phyloP scores from a whole-genome alignment of 1,284 basidiomycete species.

The Boletus subluridellus region DNA sequence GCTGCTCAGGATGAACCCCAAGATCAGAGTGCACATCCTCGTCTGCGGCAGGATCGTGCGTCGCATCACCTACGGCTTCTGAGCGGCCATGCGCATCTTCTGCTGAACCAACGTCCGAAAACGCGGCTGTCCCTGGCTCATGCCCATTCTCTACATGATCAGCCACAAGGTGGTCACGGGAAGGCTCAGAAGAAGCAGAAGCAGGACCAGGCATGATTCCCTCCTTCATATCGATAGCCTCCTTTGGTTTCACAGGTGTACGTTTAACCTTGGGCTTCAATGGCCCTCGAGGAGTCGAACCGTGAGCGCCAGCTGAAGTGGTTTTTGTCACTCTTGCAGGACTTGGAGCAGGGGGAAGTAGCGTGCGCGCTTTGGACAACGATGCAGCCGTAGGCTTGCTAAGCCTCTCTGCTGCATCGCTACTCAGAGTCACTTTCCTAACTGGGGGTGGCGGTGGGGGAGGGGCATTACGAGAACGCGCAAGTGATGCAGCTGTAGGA shows the following conservation, averaged over 20 bases:
- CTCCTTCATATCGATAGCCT: neutral
- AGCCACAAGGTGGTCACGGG: constrained; percentile 7
- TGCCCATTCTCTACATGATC: constrained; percentile 27
- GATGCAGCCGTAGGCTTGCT: constrained; percentile 76
- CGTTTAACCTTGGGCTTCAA: constrained; percentile 25
- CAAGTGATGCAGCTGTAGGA: constrained; percentile 74
- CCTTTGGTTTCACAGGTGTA: constrained; percentile 16
- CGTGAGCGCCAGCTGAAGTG: constrained; percentile 18
- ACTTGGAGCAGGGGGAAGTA: constrained; percentile 23
- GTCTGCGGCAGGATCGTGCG: constrained; percentile 6
- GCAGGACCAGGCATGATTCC: constrained; percentile 2
- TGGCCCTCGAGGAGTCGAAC: constrained; percentile 14
- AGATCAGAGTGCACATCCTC: constrained; percentile 15
- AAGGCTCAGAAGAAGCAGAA: constrained; percentile 18
- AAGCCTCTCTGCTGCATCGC: constrained; percentile 54
- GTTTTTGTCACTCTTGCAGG: constrained; percentile 25
- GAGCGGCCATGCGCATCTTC: constrained; percentile 12
- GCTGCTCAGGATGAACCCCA: constrained; percentile 13
- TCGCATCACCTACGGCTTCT: constrained; percentile 8
- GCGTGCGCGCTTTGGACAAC: constrained; percentile 47
- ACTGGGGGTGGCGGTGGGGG: constrained; percentile 44
- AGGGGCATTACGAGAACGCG: constrained; percentile 55
- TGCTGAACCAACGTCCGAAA: constrained; percentile 12
- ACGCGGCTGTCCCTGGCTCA: constrained; percentile 6
- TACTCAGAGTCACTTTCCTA: constrained; percentile 51